Evolutionary conservation across 257 asterid species (phyloP).

Genomic region (Misopates orontium): DNA sequence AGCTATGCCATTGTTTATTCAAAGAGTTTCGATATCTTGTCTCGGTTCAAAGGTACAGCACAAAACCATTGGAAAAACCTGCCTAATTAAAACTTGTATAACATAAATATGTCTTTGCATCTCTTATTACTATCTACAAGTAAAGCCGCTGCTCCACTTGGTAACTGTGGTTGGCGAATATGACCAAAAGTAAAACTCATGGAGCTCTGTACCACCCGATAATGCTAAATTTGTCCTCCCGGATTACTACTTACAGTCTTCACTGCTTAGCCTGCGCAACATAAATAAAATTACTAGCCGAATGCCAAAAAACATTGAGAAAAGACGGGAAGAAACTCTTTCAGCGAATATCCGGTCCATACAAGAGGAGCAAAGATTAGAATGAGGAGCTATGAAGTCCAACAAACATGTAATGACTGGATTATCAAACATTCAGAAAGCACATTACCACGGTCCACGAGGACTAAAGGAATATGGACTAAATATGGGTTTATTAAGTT

Average conservation of each 20-base stretch:
- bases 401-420: background rate
- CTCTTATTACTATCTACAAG: conserved; percentile 51
- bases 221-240: background rate
- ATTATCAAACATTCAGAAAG: background rate
- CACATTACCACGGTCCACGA: background rate
- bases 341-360: background rate
- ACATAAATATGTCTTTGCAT: conserved; percentile 5
- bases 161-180: conserved; percentile 19
- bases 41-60: conserved; percentile 21
- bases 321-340: too few species aligned
- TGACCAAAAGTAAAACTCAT: conserved; percentile 7
- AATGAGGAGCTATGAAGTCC: background rate
- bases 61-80: conserved; percentile 19
- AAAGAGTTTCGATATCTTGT: conserved; percentile 29
- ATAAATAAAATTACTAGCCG: background rate
- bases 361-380: too few species aligned
- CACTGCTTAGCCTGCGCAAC: conserved; percentile 56
- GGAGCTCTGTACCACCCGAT: conserved; percentile 16
- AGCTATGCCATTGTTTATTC: conserved; percentile 29
- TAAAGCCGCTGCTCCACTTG: conserved; percentile 34
- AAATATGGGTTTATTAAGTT: too few species aligned
- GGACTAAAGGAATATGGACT: background rate
- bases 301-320: background rate
- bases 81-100: conserved; percentile 31
- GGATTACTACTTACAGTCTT: conserved; percentile 25